Evolutionary conservation across 1,284 basidiomycete species (phyloP), one percentile per base, ranked within the genome.

Genomic region (Sanghuangporus baumii): DNA sequence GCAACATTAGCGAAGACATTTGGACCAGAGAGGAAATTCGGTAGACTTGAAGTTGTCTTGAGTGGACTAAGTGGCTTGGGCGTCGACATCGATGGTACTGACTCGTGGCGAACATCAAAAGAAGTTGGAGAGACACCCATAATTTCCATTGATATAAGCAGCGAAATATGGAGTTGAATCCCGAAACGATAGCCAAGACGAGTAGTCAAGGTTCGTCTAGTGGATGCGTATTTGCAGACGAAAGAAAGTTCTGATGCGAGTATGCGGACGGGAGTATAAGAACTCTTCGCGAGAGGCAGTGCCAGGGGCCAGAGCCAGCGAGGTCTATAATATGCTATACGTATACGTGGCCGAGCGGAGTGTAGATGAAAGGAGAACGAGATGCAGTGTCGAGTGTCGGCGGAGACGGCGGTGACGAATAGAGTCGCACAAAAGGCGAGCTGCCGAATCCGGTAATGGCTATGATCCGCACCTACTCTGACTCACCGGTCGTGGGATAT

Each of bases 201-300:
- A 18, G 4, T n/a, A 36, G 51, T 26, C 51, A 41, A 41, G 40
- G 40, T 41, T n/a, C 43, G 43, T 11, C 9, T 3, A 46, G 43
- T 41, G 16, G 16, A n/a, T 6, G 52, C 18, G 20, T 23, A 14
- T 48, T 14, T 12, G 31, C 31, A 14, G 48, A 51, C 4, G 48
- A 36, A 37, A 54, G 52, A 54, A 31, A 54, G 52, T 54, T 54
- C 52, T 54, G 52, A 54, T 54, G 52, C 31, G 52, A 54, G 14
- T 14, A 26, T 11, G 47, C 6, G 31, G 51, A 52, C 11, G 51
- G 31, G 51, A 6, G 23, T 54, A 54, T 54, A 54, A 54, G 52
- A 54, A 16, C 26, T 12, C 16, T 16, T 54, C 7, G 11, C 52
- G 14, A 54, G 52, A 37, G 52, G 52, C 52, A 8, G 52, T 54